Evolutionary conservation across 2,329 filamentous ascomycete species (phyloP).

Genomic region (Graphiopsis chlorocephala): DNA sequence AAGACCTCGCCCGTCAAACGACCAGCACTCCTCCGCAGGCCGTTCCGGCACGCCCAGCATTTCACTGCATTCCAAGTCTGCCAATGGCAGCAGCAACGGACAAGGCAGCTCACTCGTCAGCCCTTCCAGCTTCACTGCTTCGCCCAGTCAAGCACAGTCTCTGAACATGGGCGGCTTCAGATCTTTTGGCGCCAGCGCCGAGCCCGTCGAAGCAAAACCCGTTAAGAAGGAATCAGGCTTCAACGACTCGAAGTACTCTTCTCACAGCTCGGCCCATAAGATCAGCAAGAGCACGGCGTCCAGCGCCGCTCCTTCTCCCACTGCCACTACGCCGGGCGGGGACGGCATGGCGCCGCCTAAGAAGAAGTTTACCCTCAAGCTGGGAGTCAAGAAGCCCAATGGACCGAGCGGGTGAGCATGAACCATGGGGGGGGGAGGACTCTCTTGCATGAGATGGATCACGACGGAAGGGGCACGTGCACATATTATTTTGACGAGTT

Average conservation of each 20-base stretch:
- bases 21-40: not conserved
- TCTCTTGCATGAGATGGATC: not conserved
- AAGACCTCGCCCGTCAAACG: not conserved
- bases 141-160: conserved; percentile 18
- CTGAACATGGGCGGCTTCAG: conserved; percentile 30
- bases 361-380: conserved; percentile 29
- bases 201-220: not conserved
- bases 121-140: conserved; percentile 19
- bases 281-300: conserved; percentile 11
- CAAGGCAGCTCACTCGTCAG: conserved; percentile 13
- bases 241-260: not conserved
- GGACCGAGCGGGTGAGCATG: not conserved
- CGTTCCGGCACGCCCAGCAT: not conserved
- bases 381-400: conserved; percentile 17
- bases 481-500: not conserved
- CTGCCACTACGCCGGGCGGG: not conserved
- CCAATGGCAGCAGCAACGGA: conserved; percentile 14
- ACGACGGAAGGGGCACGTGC: not conserved
- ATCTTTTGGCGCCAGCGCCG: conserved; percentile 19
- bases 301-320: conserved; percentile 8
- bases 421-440: not conserved
- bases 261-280: not conserved
- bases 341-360: conserved; percentile 19
- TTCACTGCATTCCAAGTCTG: not conserved
- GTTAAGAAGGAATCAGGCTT: not conserved